These are phyloP conservation scores for Setaria italica DNA, from an alignment of 202 grass and related monocot species.

Conservation along the genomic window DNA sequence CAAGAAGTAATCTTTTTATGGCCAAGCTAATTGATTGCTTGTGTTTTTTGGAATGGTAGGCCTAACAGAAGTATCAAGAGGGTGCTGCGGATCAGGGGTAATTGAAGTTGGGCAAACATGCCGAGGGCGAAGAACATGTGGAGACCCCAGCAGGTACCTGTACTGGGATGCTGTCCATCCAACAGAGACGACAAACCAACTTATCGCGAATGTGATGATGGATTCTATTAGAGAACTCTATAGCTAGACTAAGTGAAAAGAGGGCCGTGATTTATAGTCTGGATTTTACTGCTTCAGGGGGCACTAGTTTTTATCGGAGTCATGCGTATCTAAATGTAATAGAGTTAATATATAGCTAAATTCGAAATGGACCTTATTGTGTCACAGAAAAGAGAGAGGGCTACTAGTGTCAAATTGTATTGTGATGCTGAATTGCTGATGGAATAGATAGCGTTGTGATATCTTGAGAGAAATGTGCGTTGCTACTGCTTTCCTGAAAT, in stretches of 20 bases:
- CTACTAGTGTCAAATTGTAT: neutral
- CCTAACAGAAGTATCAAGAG: constrained; percentile 54
- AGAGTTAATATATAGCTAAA: neutral
- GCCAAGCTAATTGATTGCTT: neutral
- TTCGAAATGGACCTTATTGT: neutral
- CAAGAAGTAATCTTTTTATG: neutral
- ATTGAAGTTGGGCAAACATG: constrained; percentile 70
- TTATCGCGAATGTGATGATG: constrained; percentile 47
- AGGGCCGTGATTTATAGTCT: neutral
- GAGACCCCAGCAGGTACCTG: constrained; percentile 65
- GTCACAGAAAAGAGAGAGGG: neutral
- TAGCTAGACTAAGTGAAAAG: constrained; percentile 26
- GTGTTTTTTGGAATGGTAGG: constrained; percentile 42
- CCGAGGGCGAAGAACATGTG: constrained; percentile 58
- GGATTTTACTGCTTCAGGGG: neutral
- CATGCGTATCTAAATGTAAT: neutral
- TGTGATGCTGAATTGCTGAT: no score
- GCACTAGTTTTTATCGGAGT: neutral
- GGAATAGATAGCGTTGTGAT: neutral
- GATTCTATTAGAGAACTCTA: constrained; percentile 45
- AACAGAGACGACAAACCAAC: constrained; percentile 64
- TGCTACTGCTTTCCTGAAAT: neutral
- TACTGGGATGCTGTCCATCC: constrained; percentile 85
- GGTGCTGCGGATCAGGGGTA: constrained; percentile 69
- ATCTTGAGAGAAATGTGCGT: neutral